Evolutionary conservation across 2,329 filamentous ascomycete genomes (phyloP).

Genomic region (Knufia fluminis): DNA sequence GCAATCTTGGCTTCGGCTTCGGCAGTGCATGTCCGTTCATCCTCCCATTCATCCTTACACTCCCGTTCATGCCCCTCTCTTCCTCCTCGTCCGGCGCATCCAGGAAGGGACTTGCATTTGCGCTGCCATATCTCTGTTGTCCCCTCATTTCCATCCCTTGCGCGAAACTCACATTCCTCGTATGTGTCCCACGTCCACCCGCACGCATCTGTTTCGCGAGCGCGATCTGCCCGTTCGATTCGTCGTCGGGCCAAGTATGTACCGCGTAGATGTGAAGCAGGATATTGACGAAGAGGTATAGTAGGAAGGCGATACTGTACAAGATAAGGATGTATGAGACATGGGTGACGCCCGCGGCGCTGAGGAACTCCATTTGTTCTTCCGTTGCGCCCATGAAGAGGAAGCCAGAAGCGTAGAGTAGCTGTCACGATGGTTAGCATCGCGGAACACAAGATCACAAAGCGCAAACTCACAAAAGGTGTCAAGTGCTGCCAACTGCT

Average conservation of each 20-base stretch:
- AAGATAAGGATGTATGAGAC: conserved; percentile 88
- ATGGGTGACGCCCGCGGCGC: conserved; percentile 67
- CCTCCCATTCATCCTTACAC: background rate
- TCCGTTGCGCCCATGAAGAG: conserved; percentile 97
- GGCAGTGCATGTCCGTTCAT: background rate
- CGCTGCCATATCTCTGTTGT: too few relatives aligned
- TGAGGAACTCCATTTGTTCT: conserved; percentile 80
- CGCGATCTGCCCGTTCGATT: conserved; percentile 18
- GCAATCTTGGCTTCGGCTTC: conserved; percentile 11
- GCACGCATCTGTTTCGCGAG: background rate
- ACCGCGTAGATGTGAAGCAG: conserved; percentile 77
- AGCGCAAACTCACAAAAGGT: conserved; percentile 52
- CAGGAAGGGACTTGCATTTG: conserved; percentile 16
- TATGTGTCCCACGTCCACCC: background rate
- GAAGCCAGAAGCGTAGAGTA: conserved; percentile 86
- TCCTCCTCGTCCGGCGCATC: conserved; percentile 20
- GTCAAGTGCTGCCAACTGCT: conserved; percentile 66
- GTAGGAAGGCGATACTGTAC: conserved; percentile 78
- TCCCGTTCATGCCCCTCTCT: conserved; percentile 20
- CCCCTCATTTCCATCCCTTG: conserved; percentile 1
- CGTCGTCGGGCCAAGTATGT: conserved; percentile 39
- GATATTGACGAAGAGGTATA: conserved; percentile 86
- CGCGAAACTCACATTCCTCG: background rate
- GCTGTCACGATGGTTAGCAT: conserved; percentile 42
- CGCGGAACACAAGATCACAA: conserved; percentile 19